A percentile compares a stretch with the other conserved stretches of the same genome.
Conservation (phyloP, 805 yeast species). For the Saturnispora hagleri region DNA sequence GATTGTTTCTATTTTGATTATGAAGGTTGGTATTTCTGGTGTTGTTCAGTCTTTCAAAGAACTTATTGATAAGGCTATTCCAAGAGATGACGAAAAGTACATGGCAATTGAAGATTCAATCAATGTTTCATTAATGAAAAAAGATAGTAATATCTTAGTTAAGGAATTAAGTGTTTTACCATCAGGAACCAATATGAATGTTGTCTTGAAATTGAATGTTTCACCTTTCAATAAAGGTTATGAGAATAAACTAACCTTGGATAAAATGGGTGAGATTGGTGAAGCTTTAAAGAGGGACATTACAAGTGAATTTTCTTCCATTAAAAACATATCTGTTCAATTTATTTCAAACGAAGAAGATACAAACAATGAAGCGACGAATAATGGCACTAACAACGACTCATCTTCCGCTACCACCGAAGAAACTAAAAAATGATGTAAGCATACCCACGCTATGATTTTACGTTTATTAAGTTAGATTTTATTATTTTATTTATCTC, state of each 20-base stretch:
- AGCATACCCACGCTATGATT: background rate
- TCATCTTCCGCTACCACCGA: background rate
- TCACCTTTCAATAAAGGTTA: constrained; percentile 23
- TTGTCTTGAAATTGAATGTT: constrained; percentile 25
- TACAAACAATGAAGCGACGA: background rate
- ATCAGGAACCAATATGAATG: constrained; percentile 46
- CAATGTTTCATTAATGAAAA: constrained; percentile 26
- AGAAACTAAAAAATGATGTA: background rate
- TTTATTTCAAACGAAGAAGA: constrained; percentile 18
- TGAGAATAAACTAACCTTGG: constrained; percentile 25
- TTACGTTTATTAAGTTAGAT: background rate
- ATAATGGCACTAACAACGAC: background rate
- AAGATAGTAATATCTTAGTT: constrained; percentile 25
- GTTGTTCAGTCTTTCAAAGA: constrained; percentile 63
- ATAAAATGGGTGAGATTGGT: constrained; percentile 26
- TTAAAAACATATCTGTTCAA: constrained; percentile 29
- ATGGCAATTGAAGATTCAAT: constrained; percentile 30
- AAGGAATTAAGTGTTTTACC: constrained; percentile 38
- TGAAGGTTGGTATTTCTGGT: constrained; percentile 78
- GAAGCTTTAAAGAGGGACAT: constrained; percentile 24
- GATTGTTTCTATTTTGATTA: constrained; percentile 70
- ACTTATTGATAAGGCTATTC: constrained; percentile 64
- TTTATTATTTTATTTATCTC: no score
- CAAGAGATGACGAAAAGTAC: constrained; percentile 42
- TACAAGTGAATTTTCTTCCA: constrained; percentile 25